Conservation (phyloP, 1,284 basidiomycete species). For the Naganishia albida region DNA sequence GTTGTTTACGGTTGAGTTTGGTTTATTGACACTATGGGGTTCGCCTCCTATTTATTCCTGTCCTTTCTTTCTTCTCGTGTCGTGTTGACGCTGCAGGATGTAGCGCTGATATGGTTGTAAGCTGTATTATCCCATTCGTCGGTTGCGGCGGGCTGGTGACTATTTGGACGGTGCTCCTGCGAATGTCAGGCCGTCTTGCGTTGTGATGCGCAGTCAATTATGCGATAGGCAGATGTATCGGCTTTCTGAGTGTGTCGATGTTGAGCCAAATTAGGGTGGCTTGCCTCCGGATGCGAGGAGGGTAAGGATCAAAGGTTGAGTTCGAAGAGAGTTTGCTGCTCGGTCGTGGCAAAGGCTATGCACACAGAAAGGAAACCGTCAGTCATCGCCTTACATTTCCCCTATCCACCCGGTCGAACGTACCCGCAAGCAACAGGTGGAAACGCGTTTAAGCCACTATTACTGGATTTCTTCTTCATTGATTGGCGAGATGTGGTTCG, state of each 20-base stretch:
- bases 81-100: constrained; percentile 3
- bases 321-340: constrained; percentile 29
- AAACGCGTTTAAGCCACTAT: constrained; percentile 34
- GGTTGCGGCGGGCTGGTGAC: neutral
- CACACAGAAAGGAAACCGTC: constrained; percentile 1
- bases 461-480: constrained; percentile 36
- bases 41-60: neutral
- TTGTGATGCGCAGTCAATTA: no score
- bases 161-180: neutral
- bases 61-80: neutral
- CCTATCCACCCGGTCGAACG: neutral
- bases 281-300: constrained; percentile 32
- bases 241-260: neutral
- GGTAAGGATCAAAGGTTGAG: constrained; percentile 25
- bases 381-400: no score
- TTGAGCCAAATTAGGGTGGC: constrained; percentile 32
- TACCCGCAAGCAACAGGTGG: constrained; percentile 28
- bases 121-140: constrained; percentile 41
- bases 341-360: constrained; percentile 18
- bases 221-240: neutral
- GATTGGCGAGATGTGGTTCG: constrained; percentile 9
- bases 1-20: neutral
- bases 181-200: no score
- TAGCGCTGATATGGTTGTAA: constrained; percentile 4
- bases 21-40: neutral